Base-by-base conservation (phyloP, 148 eudicot species). In the Vaccinium myrtillus region DNA sequence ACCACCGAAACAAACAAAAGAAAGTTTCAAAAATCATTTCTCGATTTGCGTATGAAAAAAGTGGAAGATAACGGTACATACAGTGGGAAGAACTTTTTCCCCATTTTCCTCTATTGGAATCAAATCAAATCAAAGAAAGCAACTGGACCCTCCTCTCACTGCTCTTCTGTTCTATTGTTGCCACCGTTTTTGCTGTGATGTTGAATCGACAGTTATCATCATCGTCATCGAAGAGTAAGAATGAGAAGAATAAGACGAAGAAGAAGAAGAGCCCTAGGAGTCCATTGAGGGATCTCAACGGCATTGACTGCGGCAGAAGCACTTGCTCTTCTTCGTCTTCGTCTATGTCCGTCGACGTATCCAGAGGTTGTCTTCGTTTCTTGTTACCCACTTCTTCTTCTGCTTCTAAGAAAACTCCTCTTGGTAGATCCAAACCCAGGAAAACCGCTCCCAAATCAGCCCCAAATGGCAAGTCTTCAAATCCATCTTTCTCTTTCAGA, bases 301-400 rank as follows among this genome's bases (percentile, higher is more conserved):
- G 9, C n/a, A 53, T 78, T 27, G 59, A 48, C 27, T n/a, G 39
- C 39, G 21, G 10, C 43, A 18, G 59, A 55, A 23, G 39, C 39
- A 13, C 39, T 53, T 53, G 54, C 27, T 69, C 74, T n/a, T 77
- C 79, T 50, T 51, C 43, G 15, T 78, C 80, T 53, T 78, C 80
- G 15, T 78, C 61, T 14, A 78, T 78, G 61, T 51, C 80, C 39
- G 30, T 78, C 23, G 80, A 78, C 43, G 80, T 18, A 39, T 30
- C 80, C 43, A 78, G 80, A 78, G 80, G 80, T 25, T 78, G 80
- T 78, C 80, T 78, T 27, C 80, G 80, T 30, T 78, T 78, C 61
- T 53, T 78, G 61, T 30, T 78, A 50, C 56, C 80, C 19, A 25
- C 39, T 36, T 36, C 18, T 78, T 78, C 80, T 25, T 53, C 61